Base-by-base conservation (phyloP, 2,329 filamentous ascomycete species). In the Fusarium sp. region DNA sequence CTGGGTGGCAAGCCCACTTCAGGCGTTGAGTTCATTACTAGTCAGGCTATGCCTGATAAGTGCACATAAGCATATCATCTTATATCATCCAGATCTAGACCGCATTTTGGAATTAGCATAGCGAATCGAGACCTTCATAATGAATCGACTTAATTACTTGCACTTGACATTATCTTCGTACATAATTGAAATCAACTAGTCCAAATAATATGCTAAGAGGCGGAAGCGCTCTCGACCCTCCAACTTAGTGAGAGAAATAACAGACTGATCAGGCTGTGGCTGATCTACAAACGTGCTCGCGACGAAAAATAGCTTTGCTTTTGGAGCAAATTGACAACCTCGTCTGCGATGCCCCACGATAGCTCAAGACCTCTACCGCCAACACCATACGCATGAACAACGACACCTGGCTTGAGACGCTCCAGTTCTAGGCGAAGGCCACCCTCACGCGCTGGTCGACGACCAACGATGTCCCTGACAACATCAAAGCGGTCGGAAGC, bases 331-430 rank as follows among this genome's bases (percentile, higher is more conserved):
- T 4, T 8, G 7, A 60, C 54, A 12, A 63, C 42, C 5, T 63
- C 42, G 2, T 63, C 35, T 15, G 54, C 60, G 1, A 63, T 60
- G 15, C 60, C 60, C 60, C 60, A 63, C 7, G 60, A 63, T 25
- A 63, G 27, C 27, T 63, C 60, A 41, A 63, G 18, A 14, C 60
- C 60, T 31, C 60, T 60, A 4, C 60, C 60, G 18, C 60, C 60
- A 42, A 60, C 16, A 2, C 60, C 60, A 27, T 63, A 60, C 5
- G 60, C 60, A 60, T 63, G 60, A 16, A 49, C 35, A 11, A 49
- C 33, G 1, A 29, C 21, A 12, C 60, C 54, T 8, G 12, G n/a
- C 16, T 33, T 49, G 3, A 41, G 12, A 10, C 12, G 54, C 12
- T 63, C 60, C 8, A 33, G 5, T 23, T 63, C 54, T 4, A 63